A percentile compares a stretch with the other conserved stretches of the same genome.
phyloP scores from a whole-genome alignment of 768 basidiomycete species.

The Boletus vinaceobasis region DNA sequence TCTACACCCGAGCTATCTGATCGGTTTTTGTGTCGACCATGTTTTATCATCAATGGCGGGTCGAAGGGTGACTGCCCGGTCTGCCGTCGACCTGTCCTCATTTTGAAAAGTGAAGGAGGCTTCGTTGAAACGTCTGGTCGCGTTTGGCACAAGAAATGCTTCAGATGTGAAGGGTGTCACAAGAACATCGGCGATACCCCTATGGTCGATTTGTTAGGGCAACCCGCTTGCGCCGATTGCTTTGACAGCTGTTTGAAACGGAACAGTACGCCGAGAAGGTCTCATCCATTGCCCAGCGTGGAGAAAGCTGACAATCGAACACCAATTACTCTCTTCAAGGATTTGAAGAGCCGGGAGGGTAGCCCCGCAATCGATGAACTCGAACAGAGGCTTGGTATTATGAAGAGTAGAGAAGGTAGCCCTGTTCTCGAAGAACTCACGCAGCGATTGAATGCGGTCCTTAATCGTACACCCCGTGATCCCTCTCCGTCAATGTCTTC shows the following conservation, averaged over 20 bases:
- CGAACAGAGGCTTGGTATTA: constrained; percentile 57
- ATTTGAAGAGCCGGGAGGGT: constrained; percentile 44
- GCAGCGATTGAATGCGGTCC: constrained; percentile 41
- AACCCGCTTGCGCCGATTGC: constrained; percentile 75
- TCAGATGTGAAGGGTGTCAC: constrained; percentile 68
- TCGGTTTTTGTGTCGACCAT: constrained; percentile 72
- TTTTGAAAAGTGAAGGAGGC: constrained; percentile 72
- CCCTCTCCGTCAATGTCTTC: constrained; percentile 25
- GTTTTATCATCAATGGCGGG: constrained; percentile 70
- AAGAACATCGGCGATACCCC: constrained; percentile 71
- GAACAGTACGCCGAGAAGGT: constrained; percentile 37
- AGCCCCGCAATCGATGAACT: constrained; percentile 65
- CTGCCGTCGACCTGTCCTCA: constrained; percentile 69
- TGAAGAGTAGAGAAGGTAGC: constrained; percentile 51
- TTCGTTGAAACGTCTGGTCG: constrained; percentile 68
- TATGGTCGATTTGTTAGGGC: constrained; percentile 80
- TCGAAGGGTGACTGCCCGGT: constrained; percentile 69
- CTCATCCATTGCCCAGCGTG: constrained; percentile 36
- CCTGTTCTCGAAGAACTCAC: constrained; percentile 51
- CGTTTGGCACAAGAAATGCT: constrained; percentile 83
- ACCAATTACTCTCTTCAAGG: constrained; percentile 45
- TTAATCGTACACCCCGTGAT: constrained; percentile 34
- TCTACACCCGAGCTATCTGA: constrained; percentile 21
- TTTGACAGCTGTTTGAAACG: constrained; percentile 73
- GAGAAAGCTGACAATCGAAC: constrained; percentile 35